A percentile compares a stretch with the other conserved stretches of the same genome.
phyloP scores from a whole-genome alignment of 2,329 filamentous ascomycete genomes.

The Xylariaceae sp. region DNA sequence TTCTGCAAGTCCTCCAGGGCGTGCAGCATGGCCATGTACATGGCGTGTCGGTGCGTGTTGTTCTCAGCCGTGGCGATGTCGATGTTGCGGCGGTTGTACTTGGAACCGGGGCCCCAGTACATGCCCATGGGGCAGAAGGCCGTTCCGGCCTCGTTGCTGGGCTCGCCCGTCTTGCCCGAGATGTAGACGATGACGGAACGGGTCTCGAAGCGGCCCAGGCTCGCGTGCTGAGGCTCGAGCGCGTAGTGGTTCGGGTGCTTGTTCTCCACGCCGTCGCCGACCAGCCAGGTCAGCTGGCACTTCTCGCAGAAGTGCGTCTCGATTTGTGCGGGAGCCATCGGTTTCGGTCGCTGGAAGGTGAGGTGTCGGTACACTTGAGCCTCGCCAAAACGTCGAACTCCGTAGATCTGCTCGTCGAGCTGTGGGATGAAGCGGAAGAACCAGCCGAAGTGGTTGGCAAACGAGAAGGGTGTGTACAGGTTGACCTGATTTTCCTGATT shows the following conservation, averaged over 20 bases:
- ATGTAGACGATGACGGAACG: conserved; percentile 5
- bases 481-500: not conserved
- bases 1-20: conserved; percentile 1
- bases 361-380: not conserved
- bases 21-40: conserved; percentile 1
- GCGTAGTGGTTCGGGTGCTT: conserved; percentile 2
- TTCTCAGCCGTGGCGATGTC: too few relatives aligned
- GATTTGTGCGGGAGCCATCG: not conserved
- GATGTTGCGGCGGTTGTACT: conserved; percentile 3
- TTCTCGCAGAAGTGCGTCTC: not conserved
- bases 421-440: conserved; percentile 4
- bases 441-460: conserved; percentile 1
- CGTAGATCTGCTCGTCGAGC: conserved; percentile 5
- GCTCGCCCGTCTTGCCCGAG: conserved; percentile 1
- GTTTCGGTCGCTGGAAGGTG: conserved; percentile 1
- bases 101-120: conserved; percentile 6
- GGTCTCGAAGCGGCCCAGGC: not conserved
- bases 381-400: not conserved
- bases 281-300: conserved; percentile 7
- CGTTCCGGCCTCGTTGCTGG: not conserved
- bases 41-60: not conserved
- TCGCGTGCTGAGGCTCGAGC: not conserved
- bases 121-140: conserved; percentile 1
- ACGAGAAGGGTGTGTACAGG: not conserved
- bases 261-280: not conserved